Base-by-base conservation (phyloP, 169 alveolate species). In the Eimeria tenella region DNA sequence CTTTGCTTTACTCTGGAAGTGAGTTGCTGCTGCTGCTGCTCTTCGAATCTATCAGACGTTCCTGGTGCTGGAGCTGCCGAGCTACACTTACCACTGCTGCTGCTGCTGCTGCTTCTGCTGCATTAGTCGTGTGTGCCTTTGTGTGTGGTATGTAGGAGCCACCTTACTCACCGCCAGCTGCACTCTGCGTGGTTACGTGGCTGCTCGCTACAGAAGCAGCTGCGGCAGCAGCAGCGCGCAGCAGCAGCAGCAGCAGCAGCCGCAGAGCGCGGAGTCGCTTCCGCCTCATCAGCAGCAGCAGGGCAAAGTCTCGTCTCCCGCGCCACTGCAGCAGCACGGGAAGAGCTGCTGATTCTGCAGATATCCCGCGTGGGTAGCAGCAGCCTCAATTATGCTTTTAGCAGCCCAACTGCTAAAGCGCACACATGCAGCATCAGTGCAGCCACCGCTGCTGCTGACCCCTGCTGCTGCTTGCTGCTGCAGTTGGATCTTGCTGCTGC, bases 191-290 rank as follows among this genome's bases (percentile, higher is more conserved):
- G 63, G 86, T 62, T 75, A 17, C 60, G 86, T 15, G 86, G 86
- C 65, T 49, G 86, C 10, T 42, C 86, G 86, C 63, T 75, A 8
- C 77, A 68, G 3, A 68, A 68, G 77, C 77, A 68, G 77, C 77
- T 68, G 77, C 77, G 77, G 77, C 77, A 68, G 31, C n/a, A 68
- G 77, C 77, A 68, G 31, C 77, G 77, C 11, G 77, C 77, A n/a
- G 86, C 86, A 75, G 86, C 55, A 75, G 86, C 86, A 50, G 63
- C 86, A 42, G 86, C 86, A 53, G 63, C 86, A 42, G 86, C 86
- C 25, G 86, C 65, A 50, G 68, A 49, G 86, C 60, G 86, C 31
- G 25, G 68, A 19, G 63, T 42, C 31, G 77, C 77, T 8, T 15
- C 52, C 13, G 60, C 65, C 10, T 58, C 65, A 17, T 58, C 86